A percentile compares a stretch with the other conserved stretches of the same genome.
phyloP scores from a whole-genome alignment of 2,329 filamentous ascomycete species.

The Didymella arachidicola region DNA sequence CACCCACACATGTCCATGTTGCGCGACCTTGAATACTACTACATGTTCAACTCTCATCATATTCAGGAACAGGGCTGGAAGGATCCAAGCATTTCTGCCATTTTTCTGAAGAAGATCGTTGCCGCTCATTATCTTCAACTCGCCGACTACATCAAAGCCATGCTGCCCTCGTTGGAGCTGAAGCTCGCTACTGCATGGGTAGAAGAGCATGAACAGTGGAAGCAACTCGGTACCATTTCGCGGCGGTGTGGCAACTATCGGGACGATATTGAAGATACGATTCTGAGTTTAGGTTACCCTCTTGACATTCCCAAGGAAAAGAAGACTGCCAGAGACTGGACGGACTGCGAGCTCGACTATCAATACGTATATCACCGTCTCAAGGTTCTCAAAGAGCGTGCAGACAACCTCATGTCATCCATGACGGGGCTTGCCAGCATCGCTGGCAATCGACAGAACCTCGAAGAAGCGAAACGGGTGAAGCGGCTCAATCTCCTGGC shows the following conservation, averaged over 20 bases:
- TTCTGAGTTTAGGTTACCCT: constrained; percentile 40
- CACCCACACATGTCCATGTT: constrained; percentile 43
- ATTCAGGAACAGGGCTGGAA: constrained; percentile 28
- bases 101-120: constrained; percentile 47
- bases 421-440: constrained; percentile 48
- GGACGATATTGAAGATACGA: constrained; percentile 47
- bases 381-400: constrained; percentile 44
- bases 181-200: constrained; percentile 44
- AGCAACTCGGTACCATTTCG: constrained; percentile 42
- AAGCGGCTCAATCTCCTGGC: constrained; percentile 46
- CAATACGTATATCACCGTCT: constrained; percentile 47
- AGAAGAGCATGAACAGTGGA: constrained; percentile 48
- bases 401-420: constrained; percentile 44
- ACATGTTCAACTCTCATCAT: constrained; percentile 2
- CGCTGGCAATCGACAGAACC: constrained; percentile 45
- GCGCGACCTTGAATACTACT: constrained; percentile 40
- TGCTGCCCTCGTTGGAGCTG: constrained; percentile 46
- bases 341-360: constrained; percentile 41
- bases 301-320: constrained; percentile 19
- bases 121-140: constrained; percentile 46
- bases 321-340: constrained; percentile 27
- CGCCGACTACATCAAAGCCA: constrained; percentile 47
- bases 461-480: constrained; percentile 47
- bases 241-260: constrained; percentile 47
- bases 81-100: constrained; percentile 30